A percentile compares a stretch with the other conserved stretches of the same genome.
These are phyloP conservation scores for Penicillium bovifimosum DNA, from an alignment of 495 filamentous ascomycete species.

Conservation along the genomic window DNA sequence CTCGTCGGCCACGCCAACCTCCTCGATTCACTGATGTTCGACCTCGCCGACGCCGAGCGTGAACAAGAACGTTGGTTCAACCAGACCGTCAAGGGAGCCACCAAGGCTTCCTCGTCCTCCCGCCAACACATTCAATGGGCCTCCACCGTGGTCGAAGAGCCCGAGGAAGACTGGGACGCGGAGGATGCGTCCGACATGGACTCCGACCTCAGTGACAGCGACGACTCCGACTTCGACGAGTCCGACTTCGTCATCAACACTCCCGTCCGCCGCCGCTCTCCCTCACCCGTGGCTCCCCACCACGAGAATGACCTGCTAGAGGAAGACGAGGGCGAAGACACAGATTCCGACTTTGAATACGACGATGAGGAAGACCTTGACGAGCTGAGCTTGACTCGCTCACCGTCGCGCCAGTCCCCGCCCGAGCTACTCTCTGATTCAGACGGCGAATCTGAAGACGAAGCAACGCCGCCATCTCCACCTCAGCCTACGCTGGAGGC, in stretches of 20 bases:
- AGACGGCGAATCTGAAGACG: slow-evolving; percentile 66
- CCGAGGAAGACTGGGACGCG: slow-evolving; percentile 65
- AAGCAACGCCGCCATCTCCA: slow-evolving; percentile 81
- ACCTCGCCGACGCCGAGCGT: slow-evolving; percentile 87
- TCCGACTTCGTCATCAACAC: slow-evolving; percentile 37
- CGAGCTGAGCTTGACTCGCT: slow-evolving; percentile 64
- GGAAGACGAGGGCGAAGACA: slow-evolving; percentile 46
- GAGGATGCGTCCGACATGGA: slow-evolving; percentile 53
- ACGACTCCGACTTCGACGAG: slow-evolving; percentile 52
- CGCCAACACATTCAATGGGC: slow-evolving; percentile 83
- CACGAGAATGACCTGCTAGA: slow-evolving; percentile 41
- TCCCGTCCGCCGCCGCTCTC: slow-evolving; percentile 35
- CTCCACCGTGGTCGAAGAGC: slow-evolving; percentile 68
- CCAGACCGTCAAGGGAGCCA: slow-evolving; percentile 77
- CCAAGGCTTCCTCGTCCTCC: slow-evolving; percentile 45
- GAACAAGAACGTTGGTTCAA: slow-evolving; percentile 99
- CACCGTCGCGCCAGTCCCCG: slow-evolving; percentile 66
- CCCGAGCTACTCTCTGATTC: slow-evolving; percentile 71
- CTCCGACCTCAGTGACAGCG: slow-evolving; percentile 52
- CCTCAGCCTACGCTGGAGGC: slow-evolving; percentile 58
- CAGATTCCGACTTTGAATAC: slow-evolving; percentile 51
- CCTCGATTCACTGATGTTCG: slow-evolving; percentile 91
- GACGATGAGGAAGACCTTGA: slow-evolving; percentile 62
- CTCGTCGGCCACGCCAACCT: slow-evolving; percentile 98
- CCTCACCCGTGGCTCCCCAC: slow-evolving; percentile 33